Percentiles rank a stretch among this genome's conserved stretches.
phyloP scores from a whole-genome alignment of 345 rosid species.

The Dovyalis caffra region DNA sequence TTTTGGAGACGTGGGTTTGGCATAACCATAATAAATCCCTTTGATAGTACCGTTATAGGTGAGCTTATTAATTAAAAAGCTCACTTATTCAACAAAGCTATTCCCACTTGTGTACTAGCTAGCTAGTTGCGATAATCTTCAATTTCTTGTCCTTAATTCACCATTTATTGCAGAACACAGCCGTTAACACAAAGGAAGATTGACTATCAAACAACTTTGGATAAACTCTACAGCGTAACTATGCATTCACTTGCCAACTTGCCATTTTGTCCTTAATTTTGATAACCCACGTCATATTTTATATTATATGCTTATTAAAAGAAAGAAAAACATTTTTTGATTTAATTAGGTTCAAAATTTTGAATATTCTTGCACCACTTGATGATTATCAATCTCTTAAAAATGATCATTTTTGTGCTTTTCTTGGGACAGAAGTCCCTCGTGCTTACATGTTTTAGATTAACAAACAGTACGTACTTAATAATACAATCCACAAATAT shows the following conservation, averaged over 20 bases:
- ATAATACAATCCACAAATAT: neutral
- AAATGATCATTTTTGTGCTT: neutral
- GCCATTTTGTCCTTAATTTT: too few species aligned
- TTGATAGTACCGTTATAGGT: neutral
- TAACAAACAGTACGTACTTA: neutral
- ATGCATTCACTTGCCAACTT: neutral
- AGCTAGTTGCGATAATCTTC: too few species aligned
- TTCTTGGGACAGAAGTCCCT: neutral
- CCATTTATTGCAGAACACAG: neutral
- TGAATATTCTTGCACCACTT: neutral
- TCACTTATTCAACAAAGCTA: neutral
- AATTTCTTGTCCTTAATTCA: neutral
- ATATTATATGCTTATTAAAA: too few species aligned
- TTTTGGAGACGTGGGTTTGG: too few species aligned
- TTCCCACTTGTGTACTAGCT: too few species aligned
- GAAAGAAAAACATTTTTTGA: neutral
- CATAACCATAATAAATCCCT: too few species aligned
- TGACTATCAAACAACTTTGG: neutral
- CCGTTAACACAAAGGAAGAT: neutral
- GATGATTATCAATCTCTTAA: neutral
- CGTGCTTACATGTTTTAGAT: neutral
- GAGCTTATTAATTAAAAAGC: neutral
- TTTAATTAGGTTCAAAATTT: neutral
- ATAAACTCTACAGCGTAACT: neutral
- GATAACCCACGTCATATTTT: neutral